Conservation (phyloP, 176 grass and related monocot species). For the Triticum turgidum region DNA sequence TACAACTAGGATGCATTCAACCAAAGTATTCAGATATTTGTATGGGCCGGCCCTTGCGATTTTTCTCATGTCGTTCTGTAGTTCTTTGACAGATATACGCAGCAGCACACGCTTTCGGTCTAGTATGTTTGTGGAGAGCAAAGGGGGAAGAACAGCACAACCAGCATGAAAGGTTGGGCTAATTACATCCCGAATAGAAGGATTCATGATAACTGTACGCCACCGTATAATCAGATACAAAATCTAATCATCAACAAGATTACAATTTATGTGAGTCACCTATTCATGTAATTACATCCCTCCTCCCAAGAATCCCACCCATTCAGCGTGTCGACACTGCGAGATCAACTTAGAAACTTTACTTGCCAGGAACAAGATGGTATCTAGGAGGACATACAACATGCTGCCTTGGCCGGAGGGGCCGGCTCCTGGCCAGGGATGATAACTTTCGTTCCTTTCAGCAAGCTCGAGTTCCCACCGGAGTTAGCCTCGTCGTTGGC, state of each 20-base stretch:
- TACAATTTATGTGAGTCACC: slow-evolving; percentile 34
- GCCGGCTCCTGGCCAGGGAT: slow-evolving; percentile 43
- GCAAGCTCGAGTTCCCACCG: slow-evolving; percentile 42
- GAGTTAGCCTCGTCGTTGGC: slow-evolving; percentile 43
- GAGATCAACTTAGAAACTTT: background rate
- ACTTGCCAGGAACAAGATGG: background rate
- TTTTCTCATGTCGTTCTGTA: background rate
- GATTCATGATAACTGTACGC: slow-evolving; percentile 20
- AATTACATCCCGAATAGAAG: slow-evolving; percentile 12
- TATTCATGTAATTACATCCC: slow-evolving; percentile 7
- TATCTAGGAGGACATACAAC: slow-evolving; percentile 61
- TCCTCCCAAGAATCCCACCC: too few relatives aligned
- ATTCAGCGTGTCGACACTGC: background rate
- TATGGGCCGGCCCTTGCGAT: background rate
- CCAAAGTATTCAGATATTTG: background rate
- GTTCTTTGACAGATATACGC: background rate
- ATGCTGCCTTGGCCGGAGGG: slow-evolving; percentile 31
- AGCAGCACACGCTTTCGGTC: background rate
- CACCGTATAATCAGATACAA: slow-evolving; percentile 27
- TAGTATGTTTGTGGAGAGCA: background rate
- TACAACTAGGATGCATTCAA: too few relatives aligned
- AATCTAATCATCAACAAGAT: slow-evolving; percentile 16
- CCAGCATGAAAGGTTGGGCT: background rate
- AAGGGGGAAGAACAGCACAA: background rate
- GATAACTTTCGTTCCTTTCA: slow-evolving; percentile 57